These are phyloP conservation scores for Laguncularia racemosa DNA, from an alignment of 345 rosid species.

Conservation along the genomic window DNA sequence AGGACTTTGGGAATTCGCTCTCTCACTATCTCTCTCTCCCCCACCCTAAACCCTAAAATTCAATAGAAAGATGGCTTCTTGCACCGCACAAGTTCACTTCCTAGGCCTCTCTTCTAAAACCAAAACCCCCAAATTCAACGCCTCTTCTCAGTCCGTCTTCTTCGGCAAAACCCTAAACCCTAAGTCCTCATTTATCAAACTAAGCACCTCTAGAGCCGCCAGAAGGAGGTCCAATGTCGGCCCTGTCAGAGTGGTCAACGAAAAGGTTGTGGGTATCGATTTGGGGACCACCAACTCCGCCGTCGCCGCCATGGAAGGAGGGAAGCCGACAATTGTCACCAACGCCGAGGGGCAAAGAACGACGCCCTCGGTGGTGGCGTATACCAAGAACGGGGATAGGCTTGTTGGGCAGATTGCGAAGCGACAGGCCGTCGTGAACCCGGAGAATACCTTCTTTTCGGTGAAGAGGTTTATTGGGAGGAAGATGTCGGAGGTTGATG, in stretches of 20 bases:
- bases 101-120: conserved; percentile 27
- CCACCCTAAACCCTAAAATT: too few species aligned
- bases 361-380: conserved; percentile 96
- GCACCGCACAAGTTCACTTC: conserved; percentile 68
- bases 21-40: neutral
- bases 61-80: conserved; percentile 53
- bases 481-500: conserved; percentile 92
- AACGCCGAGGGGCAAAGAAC: conserved; percentile 98
- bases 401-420: conserved; percentile 98
- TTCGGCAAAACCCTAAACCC: conserved; percentile 40
- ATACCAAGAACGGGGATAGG: conserved; percentile 79
- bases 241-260: conserved; percentile 61
- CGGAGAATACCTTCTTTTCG: conserved; percentile 95
- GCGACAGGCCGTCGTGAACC: conserved; percentile 96
- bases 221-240: conserved; percentile 38
- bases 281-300: conserved; percentile 96
- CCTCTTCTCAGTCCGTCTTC: conserved; percentile 33
- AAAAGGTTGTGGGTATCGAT: conserved; percentile 95
- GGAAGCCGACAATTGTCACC: conserved; percentile 92
- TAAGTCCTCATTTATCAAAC: conserved; percentile 37
- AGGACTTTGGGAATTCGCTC: neutral
- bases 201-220: conserved; percentile 10
- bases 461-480: conserved; percentile 98
- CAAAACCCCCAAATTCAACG: conserved; percentile 7
- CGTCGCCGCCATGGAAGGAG: conserved; percentile 99